Conservation (phyloP, 306 rosid genomes). For the Malus sieversii region DNA sequence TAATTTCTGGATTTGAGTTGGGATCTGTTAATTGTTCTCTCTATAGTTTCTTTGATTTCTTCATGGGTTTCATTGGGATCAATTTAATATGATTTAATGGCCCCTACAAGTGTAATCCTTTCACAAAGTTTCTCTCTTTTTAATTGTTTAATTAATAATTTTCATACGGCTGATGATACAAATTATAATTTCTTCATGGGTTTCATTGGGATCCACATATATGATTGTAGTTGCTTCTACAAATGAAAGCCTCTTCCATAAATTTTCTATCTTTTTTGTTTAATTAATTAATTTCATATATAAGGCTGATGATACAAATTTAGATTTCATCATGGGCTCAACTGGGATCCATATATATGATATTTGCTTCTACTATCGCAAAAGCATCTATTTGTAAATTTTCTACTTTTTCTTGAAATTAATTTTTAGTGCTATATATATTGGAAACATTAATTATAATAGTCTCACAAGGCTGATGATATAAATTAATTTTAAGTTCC, state of each 20-base stretch:
- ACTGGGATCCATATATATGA: background rate
- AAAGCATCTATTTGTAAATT: background rate
- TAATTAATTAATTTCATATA: background rate
- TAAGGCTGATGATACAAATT: background rate
- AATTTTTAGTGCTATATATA: background rate
- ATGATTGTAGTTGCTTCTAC: background rate
- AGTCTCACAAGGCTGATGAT: background rate
- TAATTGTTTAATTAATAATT: background rate
- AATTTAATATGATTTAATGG: background rate
- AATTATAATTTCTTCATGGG: background rate
- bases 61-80: slow-evolving; percentile 2
- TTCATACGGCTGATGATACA: background rate
- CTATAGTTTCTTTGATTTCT: background rate
- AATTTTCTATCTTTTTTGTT: background rate
- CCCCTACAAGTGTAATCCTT: background rate
- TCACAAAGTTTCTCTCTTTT: background rate
- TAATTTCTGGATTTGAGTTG: background rate
- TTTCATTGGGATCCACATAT: background rate
- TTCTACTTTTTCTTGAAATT: background rate
- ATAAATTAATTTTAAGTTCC: background rate
- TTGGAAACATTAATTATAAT: background rate
- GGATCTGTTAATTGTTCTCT: background rate
- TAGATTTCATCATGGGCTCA: background rate
- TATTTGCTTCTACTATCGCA: background rate
- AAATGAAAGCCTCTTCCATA: background rate